Base-by-base conservation (phyloP, 139 green algal genomes). In the Coelastrella sp. region DNA sequence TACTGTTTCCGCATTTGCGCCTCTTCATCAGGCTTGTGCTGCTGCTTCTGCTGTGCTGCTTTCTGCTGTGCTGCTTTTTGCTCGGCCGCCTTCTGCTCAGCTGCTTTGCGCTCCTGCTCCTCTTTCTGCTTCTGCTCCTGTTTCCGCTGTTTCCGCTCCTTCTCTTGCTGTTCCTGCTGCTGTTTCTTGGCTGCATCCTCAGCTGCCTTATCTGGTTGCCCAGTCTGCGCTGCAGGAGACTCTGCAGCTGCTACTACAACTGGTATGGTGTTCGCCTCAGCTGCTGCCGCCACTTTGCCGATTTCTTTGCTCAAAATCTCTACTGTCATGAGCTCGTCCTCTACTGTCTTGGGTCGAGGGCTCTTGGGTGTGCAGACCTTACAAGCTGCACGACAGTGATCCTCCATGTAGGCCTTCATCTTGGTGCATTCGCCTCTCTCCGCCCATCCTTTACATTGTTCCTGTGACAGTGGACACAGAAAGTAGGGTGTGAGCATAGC, bases 351-450 rank as follows among this genome's bases (percentile, higher is more conserved):
- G n/a, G 57, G 3, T 3, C 68, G 71, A 0, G 85, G 85, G 20
- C 23, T n/a, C 19, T 19, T 32, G 8, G 54, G 64, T 16, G 20
- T 88, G 88, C 88, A 91, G 10, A 57, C 11, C n/a, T 77, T 77
- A 60, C 94, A 96, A 5, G 90, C 32, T 65, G 89, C 83, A 5
- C 16, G 23, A 86, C 94, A 96, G 71, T 92, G 93, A 13, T 95
- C 90, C 6, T 60, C 23, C 94, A 96, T 96, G 92, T 94, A 96
- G 2, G 14, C 23, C 11, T 54, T 7, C 74, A 91, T 95, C 47
- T 92, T 94, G 5, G 79, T 73, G 85, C 94, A 96, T 87, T 96
- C 94, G 56, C 93, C 93, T 16, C n/a, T 10, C 32, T 85, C 60
- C 1, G 32, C 76, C 94, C 94, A 96, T 7, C 90, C 80, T 0